Evolutionary conservation across 805 yeast species (phyloP).

Genomic region (Lipomyces starkeyi): DNA sequence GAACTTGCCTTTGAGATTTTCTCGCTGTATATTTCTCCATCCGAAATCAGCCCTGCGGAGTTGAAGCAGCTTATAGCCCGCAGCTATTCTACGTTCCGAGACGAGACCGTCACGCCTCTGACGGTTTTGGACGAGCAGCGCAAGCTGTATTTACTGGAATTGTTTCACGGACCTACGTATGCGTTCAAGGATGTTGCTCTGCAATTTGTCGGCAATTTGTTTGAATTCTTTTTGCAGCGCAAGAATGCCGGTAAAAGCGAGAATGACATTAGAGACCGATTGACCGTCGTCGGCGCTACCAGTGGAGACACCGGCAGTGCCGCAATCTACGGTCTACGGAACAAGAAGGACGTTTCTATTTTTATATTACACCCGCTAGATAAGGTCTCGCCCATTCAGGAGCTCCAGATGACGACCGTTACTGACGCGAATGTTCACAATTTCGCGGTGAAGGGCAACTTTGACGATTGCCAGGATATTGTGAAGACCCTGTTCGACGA

Average conservation of each 20-base stretch:
- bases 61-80: slow-evolving; percentile 63
- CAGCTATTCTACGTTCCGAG: slow-evolving; percentile 91
- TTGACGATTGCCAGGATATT: slow-evolving; percentile 97
- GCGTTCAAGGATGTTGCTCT: slow-evolving; percentile 99
- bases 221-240: slow-evolving; percentile 87
- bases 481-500: slow-evolving; percentile 95
- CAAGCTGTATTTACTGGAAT: slow-evolving; percentile 77
- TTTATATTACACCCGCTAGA: slow-evolving; percentile 97
- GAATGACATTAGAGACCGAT: slow-evolving; percentile 60
- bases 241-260: slow-evolving; percentile 61
- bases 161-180: slow-evolving; percentile 98
- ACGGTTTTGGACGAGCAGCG: slow-evolving; percentile 59
- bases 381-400: slow-evolving; percentile 96
- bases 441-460: slow-evolving; percentile 91
- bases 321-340: slow-evolving; percentile 96
- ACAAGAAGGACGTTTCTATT: slow-evolving; percentile 96
- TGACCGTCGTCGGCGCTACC: slow-evolving; percentile 99
- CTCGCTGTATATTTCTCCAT: slow-evolving; percentile 73
- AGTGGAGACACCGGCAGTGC: slow-evolving; percentile 99
- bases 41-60: slow-evolving; percentile 76
- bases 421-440: slow-evolving; percentile 92
- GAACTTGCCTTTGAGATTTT: slow-evolving; percentile 87
- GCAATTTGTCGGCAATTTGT: slow-evolving; percentile 96
- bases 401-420: slow-evolving; percentile 98
- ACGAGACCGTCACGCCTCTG: slow-evolving; percentile 87